These are phyloP conservation scores for Mycena capillaripes DNA, from an alignment of 768 basidiomycete genomes.

Conservation along the genomic window DNA sequence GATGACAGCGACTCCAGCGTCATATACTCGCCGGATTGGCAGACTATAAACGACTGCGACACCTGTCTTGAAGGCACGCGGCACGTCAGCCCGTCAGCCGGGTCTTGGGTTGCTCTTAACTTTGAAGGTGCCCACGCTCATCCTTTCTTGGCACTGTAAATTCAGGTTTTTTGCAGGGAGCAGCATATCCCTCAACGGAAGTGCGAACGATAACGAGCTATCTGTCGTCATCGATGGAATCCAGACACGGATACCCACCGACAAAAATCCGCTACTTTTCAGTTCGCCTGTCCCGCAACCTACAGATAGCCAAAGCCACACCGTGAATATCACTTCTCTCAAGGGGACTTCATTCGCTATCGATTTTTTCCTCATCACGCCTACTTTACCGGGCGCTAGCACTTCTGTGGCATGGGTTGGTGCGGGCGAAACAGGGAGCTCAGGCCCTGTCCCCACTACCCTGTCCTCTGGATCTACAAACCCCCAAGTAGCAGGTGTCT, in stretches of 20 bases:
- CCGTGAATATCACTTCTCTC: neutral
- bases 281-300: neutral
- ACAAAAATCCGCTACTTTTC: neutral
- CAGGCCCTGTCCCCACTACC: too few relatives aligned
- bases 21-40: neutral
- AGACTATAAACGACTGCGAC: neutral
- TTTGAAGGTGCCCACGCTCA: conserved; percentile 9
- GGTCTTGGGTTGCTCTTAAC: neutral
- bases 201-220: neutral
- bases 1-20: conserved; percentile 4
- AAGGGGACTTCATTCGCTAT: neutral
- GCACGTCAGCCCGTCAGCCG: neutral
- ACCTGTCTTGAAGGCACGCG: neutral
- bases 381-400: neutral
- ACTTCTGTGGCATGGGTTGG: neutral
- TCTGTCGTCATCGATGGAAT: conserved; percentile 7
- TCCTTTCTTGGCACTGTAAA: neutral
- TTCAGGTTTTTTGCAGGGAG: neutral
- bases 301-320: conserved; percentile 6
- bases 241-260: neutral
- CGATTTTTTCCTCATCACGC: conserved; percentile 3
- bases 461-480: neutral
- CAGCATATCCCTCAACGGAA: neutral
- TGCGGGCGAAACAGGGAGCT: neutral
- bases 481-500: neutral